phyloP scores from a whole-genome alignment of 345 rosid genomes.

The Citrus trifoliata region DNA sequence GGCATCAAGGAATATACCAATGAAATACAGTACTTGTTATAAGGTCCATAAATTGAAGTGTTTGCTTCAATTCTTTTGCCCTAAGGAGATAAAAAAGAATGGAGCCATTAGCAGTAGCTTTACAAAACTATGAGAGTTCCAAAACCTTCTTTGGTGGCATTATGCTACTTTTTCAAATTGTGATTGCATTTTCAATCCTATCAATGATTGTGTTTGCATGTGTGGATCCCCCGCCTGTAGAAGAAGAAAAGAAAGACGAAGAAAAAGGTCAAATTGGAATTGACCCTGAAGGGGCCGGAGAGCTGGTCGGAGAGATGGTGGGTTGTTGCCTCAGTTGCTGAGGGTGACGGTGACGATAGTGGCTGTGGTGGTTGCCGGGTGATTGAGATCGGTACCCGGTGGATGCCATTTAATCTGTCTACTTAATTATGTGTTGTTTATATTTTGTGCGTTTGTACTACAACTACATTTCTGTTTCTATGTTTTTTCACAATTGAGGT shows the following conservation, averaged over 20 bases:
- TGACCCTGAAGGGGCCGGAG: not conserved
- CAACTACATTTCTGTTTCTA: too few relatives aligned
- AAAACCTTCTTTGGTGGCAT: not conserved
- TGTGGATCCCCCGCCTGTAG: not conserved
- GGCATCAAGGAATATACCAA: not conserved
- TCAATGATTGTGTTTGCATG: slow-evolving; percentile 1
- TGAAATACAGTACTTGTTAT: not conserved
- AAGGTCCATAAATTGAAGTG: not conserved
- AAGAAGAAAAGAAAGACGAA: not conserved
- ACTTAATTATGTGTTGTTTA: too few relatives aligned
- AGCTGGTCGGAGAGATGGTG: not conserved
- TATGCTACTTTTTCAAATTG: not conserved
- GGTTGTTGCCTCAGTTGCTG: slow-evolving; percentile 5
- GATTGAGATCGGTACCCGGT: not conserved
- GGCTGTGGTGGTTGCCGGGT: not conserved
- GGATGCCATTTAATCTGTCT: too few relatives aligned
- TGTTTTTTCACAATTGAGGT: too few relatives aligned
- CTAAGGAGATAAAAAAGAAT: not conserved
- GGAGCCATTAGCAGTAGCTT: not conserved
- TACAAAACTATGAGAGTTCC: not conserved
- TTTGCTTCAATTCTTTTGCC: not conserved
- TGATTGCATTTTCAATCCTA: not conserved
- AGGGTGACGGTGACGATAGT: not conserved
- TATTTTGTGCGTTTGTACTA: too few relatives aligned
- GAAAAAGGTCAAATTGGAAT: not conserved